Evolutionary conservation across 306 rosid genomes (phyloP), one percentile per base, ranked within the genome.

Genomic region (Cicer cuneatum): DNA sequence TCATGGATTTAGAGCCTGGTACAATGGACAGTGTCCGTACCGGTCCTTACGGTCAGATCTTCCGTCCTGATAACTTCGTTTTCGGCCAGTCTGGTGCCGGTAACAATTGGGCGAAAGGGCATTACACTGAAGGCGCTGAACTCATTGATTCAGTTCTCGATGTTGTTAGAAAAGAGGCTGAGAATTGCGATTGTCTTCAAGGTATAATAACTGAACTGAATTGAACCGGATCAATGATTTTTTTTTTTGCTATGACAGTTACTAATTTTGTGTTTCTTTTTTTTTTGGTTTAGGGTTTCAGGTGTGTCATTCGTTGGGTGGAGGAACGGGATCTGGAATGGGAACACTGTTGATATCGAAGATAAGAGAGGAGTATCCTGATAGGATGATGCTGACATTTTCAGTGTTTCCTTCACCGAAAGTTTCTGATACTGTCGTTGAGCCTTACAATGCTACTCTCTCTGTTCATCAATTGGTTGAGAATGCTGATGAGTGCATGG

Each of bases 71-170:
- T 29, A 86, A 86, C 86, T 86, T 86, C 8, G 90, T 86, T 0
- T 86, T 86, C 57, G 90, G 90, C 9, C 90, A 86, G 84, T 83
- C 86, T 14, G 90, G 90, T 5, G 90, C 90, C 11, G 90, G 90
- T 15, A 86, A 86, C 84, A 86, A 86, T 63, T 86, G 90, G 90
- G 90, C 90, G 1, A 86, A 83, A 61, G 90, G 90, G 0, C 90
- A 86, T 45, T 86, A 86, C 70, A 86, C 90, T 0, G 90, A 83
- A 67, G 90, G 90, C 18, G 90, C 90, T 0, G 90, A 86, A 70
- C 90, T 86, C 16, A 86, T 86, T 16, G 90, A 86, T 33, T 59
- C 90, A 2, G 90, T 86, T 29, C 90, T 86, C 37, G 90, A 86
- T 63, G 87, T 86, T 19, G 90, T 86, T 1, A 69, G 90, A 13